phyloP scores from a whole-genome alignment of 768 basidiomycete genomes.

The Dentipellis fragilis region DNA sequence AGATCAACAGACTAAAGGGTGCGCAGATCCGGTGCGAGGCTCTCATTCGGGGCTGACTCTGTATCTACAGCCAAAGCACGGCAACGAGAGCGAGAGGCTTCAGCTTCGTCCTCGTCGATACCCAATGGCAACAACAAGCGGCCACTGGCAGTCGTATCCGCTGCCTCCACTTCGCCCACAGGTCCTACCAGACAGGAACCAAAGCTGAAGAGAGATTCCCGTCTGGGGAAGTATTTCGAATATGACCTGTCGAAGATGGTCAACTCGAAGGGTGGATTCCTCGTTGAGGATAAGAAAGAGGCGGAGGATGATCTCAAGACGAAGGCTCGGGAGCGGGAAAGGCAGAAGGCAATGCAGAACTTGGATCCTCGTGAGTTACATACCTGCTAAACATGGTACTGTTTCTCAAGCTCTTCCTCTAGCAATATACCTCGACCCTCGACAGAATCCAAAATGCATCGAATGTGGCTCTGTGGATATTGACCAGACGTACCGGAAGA shows the following conservation, averaged over 20 bases:
- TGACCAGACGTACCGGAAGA: slow-evolving; percentile 70
- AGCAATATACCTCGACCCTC: slow-evolving; percentile 75
- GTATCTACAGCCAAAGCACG: slow-evolving; percentile 54
- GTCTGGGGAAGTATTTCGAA: slow-evolving; percentile 88
- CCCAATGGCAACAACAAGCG: slow-evolving; percentile 70
- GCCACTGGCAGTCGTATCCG: slow-evolving; percentile 46
- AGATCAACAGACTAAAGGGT: slow-evolving; percentile 77
- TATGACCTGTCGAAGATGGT: slow-evolving; percentile 97
- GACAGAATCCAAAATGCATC: slow-evolving; percentile 70
- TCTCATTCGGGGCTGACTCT: background rate
- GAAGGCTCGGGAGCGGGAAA: slow-evolving; percentile 76
- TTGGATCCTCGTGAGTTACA: slow-evolving; percentile 57
- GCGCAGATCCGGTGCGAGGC: background rate
- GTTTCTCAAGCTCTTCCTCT: slow-evolving; percentile 3
- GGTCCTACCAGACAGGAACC: slow-evolving; percentile 33
- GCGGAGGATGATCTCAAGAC: slow-evolving; percentile 63
- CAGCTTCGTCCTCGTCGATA: slow-evolving; percentile 35
- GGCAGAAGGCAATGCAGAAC: slow-evolving; percentile 65
- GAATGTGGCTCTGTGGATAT: slow-evolving; percentile 88
- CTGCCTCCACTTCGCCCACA: slow-evolving; percentile 54
- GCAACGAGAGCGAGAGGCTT: slow-evolving; percentile 57
- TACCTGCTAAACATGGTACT: background rate
- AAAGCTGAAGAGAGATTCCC: slow-evolving; percentile 59
- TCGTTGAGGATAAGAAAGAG: slow-evolving; percentile 83
- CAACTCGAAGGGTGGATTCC: slow-evolving; percentile 92